A percentile compares a stretch with the other conserved stretches of the same genome.
Conservation (phyloP, 2,329 filamentous ascomycete species). For the Tolypocladium album region DNA sequence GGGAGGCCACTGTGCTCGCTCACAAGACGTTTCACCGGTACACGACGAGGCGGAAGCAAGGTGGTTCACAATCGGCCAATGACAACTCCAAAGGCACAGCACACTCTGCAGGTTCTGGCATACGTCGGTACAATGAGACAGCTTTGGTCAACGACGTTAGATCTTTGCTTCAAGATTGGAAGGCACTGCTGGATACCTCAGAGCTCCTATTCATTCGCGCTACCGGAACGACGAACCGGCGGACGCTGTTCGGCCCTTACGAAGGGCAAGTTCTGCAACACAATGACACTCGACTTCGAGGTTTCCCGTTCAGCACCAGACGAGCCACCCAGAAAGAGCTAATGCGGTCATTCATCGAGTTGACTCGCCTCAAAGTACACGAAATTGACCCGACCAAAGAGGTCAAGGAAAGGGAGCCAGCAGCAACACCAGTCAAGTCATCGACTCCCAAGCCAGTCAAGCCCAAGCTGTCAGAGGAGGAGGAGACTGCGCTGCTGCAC, state of each 20-base stretch:
- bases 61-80: conserved; percentile 87
- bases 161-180: conserved; percentile 74
- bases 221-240: conserved; percentile 74
- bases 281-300: conserved; percentile 70
- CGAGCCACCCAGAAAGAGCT: conserved; percentile 89
- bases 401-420: conserved; percentile 30
- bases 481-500: conserved; percentile 72
- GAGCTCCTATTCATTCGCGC: conserved; percentile 84
- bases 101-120: conserved; percentile 81
- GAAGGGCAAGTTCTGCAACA: conserved; percentile 74
- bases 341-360: conserved; percentile 87
- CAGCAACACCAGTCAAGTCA: conserved; percentile 21
- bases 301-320: conserved; percentile 88
- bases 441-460: conserved; percentile 39
- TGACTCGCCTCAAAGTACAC: conserved; percentile 79
- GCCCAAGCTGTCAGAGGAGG: conserved; percentile 66
- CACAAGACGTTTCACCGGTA: conserved; percentile 98
- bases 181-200: conserved; percentile 68
- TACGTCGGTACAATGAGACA: conserved; percentile 90
- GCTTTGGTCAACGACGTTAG: conserved; percentile 85
- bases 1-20: conserved; percentile 77
- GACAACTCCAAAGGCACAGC: conserved; percentile 90
- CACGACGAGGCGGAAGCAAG: conserved; percentile 91
- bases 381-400: conserved; percentile 60
- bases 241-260: conserved; percentile 83